Percentiles rank a stretch among this genome's conserved stretches.
Evolutionary conservation across 169 alveolate species (phyloP).

Genomic region (Plasmodium inui): DNA sequence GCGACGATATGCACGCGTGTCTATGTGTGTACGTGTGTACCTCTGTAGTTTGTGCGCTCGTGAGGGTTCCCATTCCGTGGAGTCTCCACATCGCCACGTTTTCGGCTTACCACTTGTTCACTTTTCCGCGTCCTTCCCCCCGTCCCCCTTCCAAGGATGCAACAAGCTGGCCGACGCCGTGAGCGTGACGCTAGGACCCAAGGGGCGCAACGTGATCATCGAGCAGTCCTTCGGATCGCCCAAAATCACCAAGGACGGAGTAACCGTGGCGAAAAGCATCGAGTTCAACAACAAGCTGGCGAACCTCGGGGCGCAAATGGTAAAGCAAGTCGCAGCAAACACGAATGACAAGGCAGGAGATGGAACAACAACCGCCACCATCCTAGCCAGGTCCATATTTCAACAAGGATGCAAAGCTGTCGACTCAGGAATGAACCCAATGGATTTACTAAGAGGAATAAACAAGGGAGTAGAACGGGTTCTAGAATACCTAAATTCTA

Average conservation of each 20-base stretch:
- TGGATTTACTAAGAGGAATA: constrained; percentile 96
- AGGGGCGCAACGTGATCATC: constrained; percentile 98
- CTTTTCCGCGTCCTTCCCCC: neutral
- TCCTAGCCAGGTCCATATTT: constrained; percentile 98
- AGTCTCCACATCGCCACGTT: neutral
- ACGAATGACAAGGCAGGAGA: constrained; percentile 99
- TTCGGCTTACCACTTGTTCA: neutral
- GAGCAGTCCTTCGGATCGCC: constrained; percentile 96
- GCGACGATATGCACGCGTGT: neutral
- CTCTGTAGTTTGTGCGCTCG: too few species aligned
- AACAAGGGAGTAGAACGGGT: constrained; percentile 84
- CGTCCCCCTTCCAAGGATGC: constrained; percentile 84
- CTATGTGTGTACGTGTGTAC: neutral
- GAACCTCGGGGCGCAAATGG: constrained; percentile 98
- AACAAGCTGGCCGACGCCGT: constrained; percentile 98
- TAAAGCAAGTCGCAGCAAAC: constrained; percentile 97
- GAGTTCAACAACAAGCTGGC: constrained; percentile 94
- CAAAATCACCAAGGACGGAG: constrained; percentile 99
- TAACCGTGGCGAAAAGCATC: constrained; percentile 98
- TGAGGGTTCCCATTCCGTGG: neutral
- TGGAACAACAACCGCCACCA: constrained; percentile 99
- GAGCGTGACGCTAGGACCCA: constrained; percentile 98
- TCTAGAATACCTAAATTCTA: constrained; percentile 81
- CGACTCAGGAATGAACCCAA: constrained; percentile 99
- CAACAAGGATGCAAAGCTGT: constrained; percentile 98